Base-by-base conservation (phyloP, 2,329 filamentous ascomycete species). In the Pseudogymnoascus sp. region DNA sequence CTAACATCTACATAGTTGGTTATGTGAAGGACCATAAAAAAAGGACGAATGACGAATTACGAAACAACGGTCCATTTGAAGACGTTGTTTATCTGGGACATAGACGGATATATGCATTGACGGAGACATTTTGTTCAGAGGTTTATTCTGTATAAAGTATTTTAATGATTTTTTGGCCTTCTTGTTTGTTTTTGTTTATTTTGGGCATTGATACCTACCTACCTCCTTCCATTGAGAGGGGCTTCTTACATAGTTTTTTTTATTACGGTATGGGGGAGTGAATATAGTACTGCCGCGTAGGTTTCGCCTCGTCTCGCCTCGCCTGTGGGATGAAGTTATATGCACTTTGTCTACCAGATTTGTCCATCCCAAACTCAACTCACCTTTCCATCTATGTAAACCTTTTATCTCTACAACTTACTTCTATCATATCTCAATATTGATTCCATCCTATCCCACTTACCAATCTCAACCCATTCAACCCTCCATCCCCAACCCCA, bases 1-100 rank as follows among this genome's bases (percentile, higher is more conserved):
- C 67, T 66, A 38, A 66, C 35, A 28, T 17, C 7, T n/a, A 2
- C 17, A 4, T 23, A 73, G 71, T 63, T 68, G 63, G 66, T 73
- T 40, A 73, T 73, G 72, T 73, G 63, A 69, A 53, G 62, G 15
- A 57, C 62, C 57, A 38, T 57, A 26, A 35, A 57, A 36, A 35
- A 53, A 62, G 11, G 53, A 23, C 11, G 36, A 21, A 38, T 40
- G 64, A 26, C 57, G 59, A 31, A 10, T 50, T 50, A 50, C 44
- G 44, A 50, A 50, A 28, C 44, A 50, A 28, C 23, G 3, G 23
- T 50, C 44, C 44, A 50, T 28, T 50, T 47, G 23, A 50, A 50
- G 44, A 50, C 15, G 23, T 50, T 50, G 44, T 50, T 50, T 50
- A 50, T 50, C 23, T 50, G 44, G 44, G 44, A 50, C 15, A 50